Evolutionary conservation across 768 basidiomycete genomes (phyloP), one percentile per base, ranked within the genome.

Genomic region (Trametes sanguinea): DNA sequence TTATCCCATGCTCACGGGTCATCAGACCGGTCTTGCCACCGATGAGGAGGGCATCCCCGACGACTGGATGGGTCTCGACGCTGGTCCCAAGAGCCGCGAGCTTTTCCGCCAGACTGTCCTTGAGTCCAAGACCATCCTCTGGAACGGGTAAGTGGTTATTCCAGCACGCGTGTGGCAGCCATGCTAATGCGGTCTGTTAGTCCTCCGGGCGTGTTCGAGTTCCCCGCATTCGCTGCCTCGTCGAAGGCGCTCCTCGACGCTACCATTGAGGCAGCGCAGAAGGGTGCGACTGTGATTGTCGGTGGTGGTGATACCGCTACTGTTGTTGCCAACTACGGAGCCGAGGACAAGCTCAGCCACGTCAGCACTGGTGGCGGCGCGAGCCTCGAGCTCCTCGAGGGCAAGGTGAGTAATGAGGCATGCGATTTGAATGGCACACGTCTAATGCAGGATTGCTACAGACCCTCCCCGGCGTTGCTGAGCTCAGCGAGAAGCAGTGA

Each of bases 291-390:
- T 6, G 96, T 99, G 65, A 98, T 99, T 69, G 89, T 98, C 59
- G 96, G 96, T 57, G 95, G 94, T 67, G 94, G 94, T 64, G 94
- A 95, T 74, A 96, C 94, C 44, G 96, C 96, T n/a, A 98, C 96
- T 5, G 83, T 98, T 39, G 95, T 88, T 57, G 95, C 92, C n/a
- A 86, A 95, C 67, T 84, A 89, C 72, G 80, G 79, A 10, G 86
- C 86, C 16, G 96, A 99, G 75, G 87, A 89, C 68, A 87, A 93
- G 74, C 81, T 99, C 65, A 95, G 91, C 76, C 96, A 99, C 77
- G 94, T 99, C 69, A 94, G 91, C 74, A 99, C 96, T 40, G 96
- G 96, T 64, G 96, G 92, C 48, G 93, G 93, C 54, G 94, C 94
- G 33, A 91, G 89, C 72, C 85, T 99, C 61, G 96, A 99, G 76